Base-by-base conservation (phyloP, 345 rosid species). In the Turnera subulata region DNA sequence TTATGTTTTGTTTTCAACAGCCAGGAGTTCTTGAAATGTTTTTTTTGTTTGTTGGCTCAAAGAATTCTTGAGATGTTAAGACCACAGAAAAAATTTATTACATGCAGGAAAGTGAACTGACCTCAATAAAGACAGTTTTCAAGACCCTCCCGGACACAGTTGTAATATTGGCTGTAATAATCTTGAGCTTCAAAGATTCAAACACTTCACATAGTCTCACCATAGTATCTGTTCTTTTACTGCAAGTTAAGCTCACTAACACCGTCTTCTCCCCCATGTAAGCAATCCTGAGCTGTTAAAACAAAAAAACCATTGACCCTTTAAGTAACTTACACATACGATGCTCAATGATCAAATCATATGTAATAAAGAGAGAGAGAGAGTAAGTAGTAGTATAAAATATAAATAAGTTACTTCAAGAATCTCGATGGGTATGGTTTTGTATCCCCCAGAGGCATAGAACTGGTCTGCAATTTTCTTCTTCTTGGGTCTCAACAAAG, bases 121-220 rank as follows among this genome's bases (percentile, higher is more conserved):
- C 99, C 97, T 93, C 86, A 32, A 93, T 56, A 61, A 89, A 85
- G 66, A 85, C 76, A 0, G 97, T 93, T 73, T 93, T 80, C 66
- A 77, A 70, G 19, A 93, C 86, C 66, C 76, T 71, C 8, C 88
- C 96, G 0, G 97, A 83, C 63, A 87, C 83, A 16, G 85, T 72
- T 0, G 84, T 80, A 63, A 93, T 82, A 57, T 79, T 89, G 1
- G 91, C 91, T 0, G 94, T 82, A 47, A 89, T 70, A 46, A 93
- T 81, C 64, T 84, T 89, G 58, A 89, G 82, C 74, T 84, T 81
- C 63, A 89, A 65, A 40, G 91, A 71, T 78, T 89, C 97, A 35
- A 93, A 89, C 26, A 83, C 84, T 54, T 93, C 83, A 35, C 97
- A 89, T 1, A 93, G 76, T 62, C 78, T 89, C 20, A 87, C 91